Conservation (phyloP, 257 asterid species). For the Capsicum baccatum region DNA sequence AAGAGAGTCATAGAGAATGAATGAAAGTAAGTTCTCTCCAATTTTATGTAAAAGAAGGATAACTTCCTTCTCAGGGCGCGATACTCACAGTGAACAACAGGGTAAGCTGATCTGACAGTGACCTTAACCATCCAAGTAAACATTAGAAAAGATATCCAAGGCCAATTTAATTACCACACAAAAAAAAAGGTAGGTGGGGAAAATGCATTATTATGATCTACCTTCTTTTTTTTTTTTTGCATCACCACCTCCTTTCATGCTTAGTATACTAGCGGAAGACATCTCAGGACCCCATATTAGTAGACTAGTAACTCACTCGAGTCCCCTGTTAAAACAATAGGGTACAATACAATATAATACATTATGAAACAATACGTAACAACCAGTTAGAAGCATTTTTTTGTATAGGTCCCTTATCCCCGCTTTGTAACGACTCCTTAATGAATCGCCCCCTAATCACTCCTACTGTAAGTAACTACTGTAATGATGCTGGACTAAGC, state of each 20-base stretch:
- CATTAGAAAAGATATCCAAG: not conserved
- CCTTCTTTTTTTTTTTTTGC: not conserved
- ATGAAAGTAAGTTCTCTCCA: not conserved
- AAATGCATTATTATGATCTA: not conserved
- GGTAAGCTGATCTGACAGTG: not conserved
- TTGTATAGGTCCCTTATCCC: not conserved
- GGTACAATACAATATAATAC: too few species aligned
- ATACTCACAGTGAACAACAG: not conserved
- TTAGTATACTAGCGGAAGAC: not conserved
- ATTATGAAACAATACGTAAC: too few species aligned
- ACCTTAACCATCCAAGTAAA: not conserved
- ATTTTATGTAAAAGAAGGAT: not conserved
- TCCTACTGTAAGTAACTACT: not conserved
- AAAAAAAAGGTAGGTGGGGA: not conserved
- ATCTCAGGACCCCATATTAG: not conserved
- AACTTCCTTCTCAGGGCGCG: not conserved
- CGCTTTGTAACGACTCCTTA: not conserved
- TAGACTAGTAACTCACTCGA: not conserved
- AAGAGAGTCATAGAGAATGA: not conserved
- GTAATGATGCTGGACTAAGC: not conserved
- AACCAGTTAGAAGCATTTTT: not conserved
- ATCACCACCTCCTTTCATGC: not conserved
- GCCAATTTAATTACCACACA: not conserved
- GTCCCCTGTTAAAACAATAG: not conserved
- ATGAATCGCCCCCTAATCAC: not conserved